Evolutionary conservation across 768 basidiomycete genomes (phyloP).

Genomic region (Lepiota brunneoincarnata): DNA sequence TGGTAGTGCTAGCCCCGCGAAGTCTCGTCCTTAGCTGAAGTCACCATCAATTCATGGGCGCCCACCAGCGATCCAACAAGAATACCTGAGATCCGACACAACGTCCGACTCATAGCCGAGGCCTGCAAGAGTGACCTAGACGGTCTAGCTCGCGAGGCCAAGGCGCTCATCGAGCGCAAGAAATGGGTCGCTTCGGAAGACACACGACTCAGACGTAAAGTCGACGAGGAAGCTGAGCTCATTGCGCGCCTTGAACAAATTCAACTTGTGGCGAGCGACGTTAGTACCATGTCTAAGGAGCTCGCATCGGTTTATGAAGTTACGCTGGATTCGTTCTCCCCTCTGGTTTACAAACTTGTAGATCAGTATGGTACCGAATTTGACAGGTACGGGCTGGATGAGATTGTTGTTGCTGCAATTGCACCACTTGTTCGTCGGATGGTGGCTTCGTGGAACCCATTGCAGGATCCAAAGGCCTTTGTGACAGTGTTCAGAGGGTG

Average conservation of each 20-base stretch:
- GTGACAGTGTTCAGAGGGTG: conserved; percentile 66
- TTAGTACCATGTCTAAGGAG: conserved; percentile 63
- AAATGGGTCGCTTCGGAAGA: conserved; percentile 73
- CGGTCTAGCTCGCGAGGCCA: conserved; percentile 88
- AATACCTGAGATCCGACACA: conserved; percentile 96
- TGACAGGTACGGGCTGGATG: conserved; percentile 77
- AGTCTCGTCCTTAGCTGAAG: conserved; percentile 78
- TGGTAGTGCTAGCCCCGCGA: conserved; percentile 66
- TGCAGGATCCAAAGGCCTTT: conserved; percentile 69
- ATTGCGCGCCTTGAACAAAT: conserved; percentile 77
- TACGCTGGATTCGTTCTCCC: conserved; percentile 71
- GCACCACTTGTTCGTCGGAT: conserved; percentile 76
- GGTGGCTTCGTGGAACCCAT: conserved; percentile 78
- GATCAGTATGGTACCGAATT: conserved; percentile 72
- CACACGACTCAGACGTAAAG: conserved; percentile 59
- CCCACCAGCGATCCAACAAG: conserved; percentile 84
- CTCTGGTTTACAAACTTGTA: conserved; percentile 69
- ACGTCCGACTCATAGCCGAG: conserved; percentile 83
- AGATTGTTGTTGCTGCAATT: conserved; percentile 91
- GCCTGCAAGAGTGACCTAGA: conserved; percentile 82
- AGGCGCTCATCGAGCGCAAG: conserved; percentile 75
- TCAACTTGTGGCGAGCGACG: conserved; percentile 70
- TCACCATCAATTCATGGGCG: conserved; percentile 77
- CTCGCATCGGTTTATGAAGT: conserved; percentile 64
- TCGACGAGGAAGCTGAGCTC: conserved; percentile 75